phyloP scores from a whole-genome alignment of 352 stramenopile species.

The Globisporangium spiculum region DNA sequence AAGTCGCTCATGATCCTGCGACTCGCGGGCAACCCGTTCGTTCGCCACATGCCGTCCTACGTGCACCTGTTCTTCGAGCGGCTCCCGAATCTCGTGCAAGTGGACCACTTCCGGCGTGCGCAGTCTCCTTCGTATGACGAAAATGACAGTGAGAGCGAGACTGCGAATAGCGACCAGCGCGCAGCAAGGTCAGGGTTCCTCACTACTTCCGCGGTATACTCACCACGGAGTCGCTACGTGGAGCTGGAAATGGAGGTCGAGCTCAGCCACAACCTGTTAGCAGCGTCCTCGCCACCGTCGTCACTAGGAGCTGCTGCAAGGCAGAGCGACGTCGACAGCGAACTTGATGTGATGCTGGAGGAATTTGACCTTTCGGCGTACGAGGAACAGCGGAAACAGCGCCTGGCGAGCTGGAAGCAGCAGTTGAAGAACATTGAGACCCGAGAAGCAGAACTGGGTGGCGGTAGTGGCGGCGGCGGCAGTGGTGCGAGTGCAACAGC shows the following conservation, averaged over 20 bases:
- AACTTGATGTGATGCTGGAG: constrained; percentile 16
- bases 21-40: constrained; percentile 56
- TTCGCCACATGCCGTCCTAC: constrained; percentile 52
- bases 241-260: constrained; percentile 40
- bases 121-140: not conserved
- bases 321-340: constrained; percentile 15
- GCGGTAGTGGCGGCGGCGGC: constrained; percentile 6
- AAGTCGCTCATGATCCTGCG: constrained; percentile 50
- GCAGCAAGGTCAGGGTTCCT: not conserved
- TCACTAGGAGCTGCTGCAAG: not conserved
- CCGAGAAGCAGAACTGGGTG: constrained; percentile 34
- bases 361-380: constrained; percentile 33
- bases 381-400: constrained; percentile 39
- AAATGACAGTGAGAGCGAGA: not conserved
- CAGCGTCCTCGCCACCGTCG: constrained; percentile 1
- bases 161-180: not conserved
- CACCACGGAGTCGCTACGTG: constrained; percentile 26
- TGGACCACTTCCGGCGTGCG: constrained; percentile 49
- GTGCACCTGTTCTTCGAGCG: constrained; percentile 57
- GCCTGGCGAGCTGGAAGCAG: constrained; percentile 50
- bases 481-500: constrained; percentile 14
- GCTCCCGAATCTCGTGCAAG: constrained; percentile 55
- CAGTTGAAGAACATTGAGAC: constrained; percentile 50
- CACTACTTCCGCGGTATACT: constrained; percentile 18
- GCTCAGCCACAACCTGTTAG: constrained; percentile 24